Percentiles rank a stretch among this genome's conserved stretches.
phyloP scores from a whole-genome alignment of 164 flowering plant species.

The Chimonanthus salicifolius region DNA sequence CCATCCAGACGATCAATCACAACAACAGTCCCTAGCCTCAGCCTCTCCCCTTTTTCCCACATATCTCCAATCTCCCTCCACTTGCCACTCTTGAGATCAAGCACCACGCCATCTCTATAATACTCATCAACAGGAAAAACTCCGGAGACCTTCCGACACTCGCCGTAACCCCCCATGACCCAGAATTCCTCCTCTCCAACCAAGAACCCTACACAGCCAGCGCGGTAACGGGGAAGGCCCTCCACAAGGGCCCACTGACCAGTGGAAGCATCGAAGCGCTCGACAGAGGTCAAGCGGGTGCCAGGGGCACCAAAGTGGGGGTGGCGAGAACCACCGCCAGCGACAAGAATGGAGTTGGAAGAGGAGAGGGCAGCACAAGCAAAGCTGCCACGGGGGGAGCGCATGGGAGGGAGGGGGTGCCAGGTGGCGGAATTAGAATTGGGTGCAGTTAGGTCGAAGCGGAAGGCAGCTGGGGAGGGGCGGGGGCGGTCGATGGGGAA shows the following conservation, averaged over 20 bases:
- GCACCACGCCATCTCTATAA: slow-evolving; percentile 71
- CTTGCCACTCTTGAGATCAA: slow-evolving; percentile 55
- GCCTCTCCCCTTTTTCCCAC: slow-evolving; percentile 81
- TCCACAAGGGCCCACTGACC: slow-evolving; percentile 64
- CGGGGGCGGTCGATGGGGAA: slow-evolving; percentile 77
- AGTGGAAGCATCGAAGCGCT: slow-evolving; percentile 61
- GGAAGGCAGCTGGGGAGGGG: slow-evolving; percentile 47
- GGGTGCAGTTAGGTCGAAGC: slow-evolving; percentile 33
- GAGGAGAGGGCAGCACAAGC: slow-evolving; percentile 52
- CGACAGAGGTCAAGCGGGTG: slow-evolving; percentile 67
- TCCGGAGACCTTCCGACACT: slow-evolving; percentile 66
- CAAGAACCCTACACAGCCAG: slow-evolving; percentile 85
- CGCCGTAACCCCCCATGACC: slow-evolving; percentile 99
- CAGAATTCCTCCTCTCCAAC: slow-evolving; percentile 68
- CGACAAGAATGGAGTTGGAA: slow-evolving; percentile 46
- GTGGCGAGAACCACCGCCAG: slow-evolving; percentile 94
- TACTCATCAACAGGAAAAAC: slow-evolving; percentile 86
- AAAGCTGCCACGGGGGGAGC: slow-evolving; percentile 75
- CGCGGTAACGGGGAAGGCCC: slow-evolving; percentile 66
- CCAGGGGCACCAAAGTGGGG: slow-evolving; percentile 75
- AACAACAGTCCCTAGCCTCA: slow-evolving; percentile 61
- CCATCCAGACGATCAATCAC: slow-evolving; percentile 41
- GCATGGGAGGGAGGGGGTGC: slow-evolving; percentile 61
- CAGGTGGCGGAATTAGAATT: slow-evolving; percentile 30
- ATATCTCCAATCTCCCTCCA: slow-evolving; percentile 86